phyloP scores from a whole-genome alignment of 1,139 yeast genomes.

The Taphrina sp. region DNA sequence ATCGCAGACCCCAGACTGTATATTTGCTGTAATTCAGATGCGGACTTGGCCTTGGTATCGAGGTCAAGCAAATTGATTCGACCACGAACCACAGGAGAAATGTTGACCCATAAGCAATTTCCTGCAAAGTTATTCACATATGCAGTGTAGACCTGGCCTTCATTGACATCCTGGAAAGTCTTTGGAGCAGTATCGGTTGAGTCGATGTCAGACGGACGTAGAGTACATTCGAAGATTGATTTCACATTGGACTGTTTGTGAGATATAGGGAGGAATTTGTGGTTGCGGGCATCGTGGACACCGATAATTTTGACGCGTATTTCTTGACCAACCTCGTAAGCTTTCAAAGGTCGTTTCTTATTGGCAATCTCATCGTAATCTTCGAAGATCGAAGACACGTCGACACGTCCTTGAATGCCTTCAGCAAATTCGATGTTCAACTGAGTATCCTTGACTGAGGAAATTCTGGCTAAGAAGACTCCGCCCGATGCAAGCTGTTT shows the following conservation, averaged over 20 bases:
- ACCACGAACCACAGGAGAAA: slow-evolving; percentile 69
- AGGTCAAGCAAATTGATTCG: slow-evolving; percentile 66
- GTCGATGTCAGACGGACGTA: slow-evolving; percentile 49
- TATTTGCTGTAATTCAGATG: slow-evolving; percentile 53
- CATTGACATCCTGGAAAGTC: slow-evolving; percentile 48
- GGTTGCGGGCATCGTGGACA: slow-evolving; percentile 68
- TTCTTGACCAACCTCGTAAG: slow-evolving; percentile 59
- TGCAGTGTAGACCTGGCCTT: slow-evolving; percentile 51
- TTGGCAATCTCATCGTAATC: slow-evolving; percentile 57
- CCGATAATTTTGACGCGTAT: slow-evolving; percentile 72
- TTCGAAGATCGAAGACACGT: slow-evolving; percentile 68
- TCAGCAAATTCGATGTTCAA: slow-evolving; percentile 75
- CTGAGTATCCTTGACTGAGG: slow-evolving; percentile 68
- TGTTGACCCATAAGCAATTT: slow-evolving; percentile 64
- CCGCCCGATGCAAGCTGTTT: slow-evolving; percentile 62
- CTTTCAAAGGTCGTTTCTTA: slow-evolving; percentile 57
- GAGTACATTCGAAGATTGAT: slow-evolving; percentile 64
- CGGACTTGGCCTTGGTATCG: slow-evolving; percentile 43
- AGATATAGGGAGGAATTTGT: slow-evolving; percentile 66
- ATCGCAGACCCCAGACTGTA: slow-evolving; percentile 73
- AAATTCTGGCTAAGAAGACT: slow-evolving; percentile 59
- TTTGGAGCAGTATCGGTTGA: slow-evolving; percentile 43
- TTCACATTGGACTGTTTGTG: slow-evolving; percentile 56
- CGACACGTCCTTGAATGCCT: slow-evolving; percentile 76
- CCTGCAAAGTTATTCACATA: slow-evolving; percentile 57